Base-by-base conservation (phyloP, 768 basidiomycete species). In the Psilocybe cubensis region DNA sequence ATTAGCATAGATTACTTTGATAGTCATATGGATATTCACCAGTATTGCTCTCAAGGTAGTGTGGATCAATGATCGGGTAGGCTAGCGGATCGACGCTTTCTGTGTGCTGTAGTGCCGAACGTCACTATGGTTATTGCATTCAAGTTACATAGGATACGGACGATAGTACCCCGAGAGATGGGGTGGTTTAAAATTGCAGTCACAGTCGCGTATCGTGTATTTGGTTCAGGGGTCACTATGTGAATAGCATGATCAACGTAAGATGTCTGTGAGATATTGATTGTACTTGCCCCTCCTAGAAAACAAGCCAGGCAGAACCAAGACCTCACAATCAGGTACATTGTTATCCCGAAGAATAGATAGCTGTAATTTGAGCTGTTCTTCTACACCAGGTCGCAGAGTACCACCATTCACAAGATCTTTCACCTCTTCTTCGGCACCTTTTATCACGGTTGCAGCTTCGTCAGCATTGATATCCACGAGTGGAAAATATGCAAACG, bases 11-110 rank as follows among this genome's bases (percentile, higher is more conserved):
- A 12, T 38, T n/a, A 38, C 12, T 17, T 38, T 9, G n/a, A 17
- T 4, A 4, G 12, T 38, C 12, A 38, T 38, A 38, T 11, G 12
- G 4, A 38, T 38, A 17, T 38, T 11, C 14, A 52, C 65, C 35
- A 56, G 78, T 69, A 40, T 76, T 71, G 44, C 71, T 62, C 51
- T 75, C 76, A 54, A 79, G 76, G 58, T 76, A 77, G 42, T 70
- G 69, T 4, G 79, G 79, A 59, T 80, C 76, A 35, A 79, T 70
- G 27, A 59, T 68, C 3, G 77, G 76, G 44, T 70, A 31, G 17
- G 65, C 71, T 4, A 45, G 40, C 8, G 77, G 75, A 54, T 79
- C 71, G 27, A 56, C 61, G 23, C 66, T 73, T 21, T 52, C 65
- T 12, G 64, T 63, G 47, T 78, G 77, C 70, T 66, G 52, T 25